phyloP scores from a whole-genome alignment of 2,329 filamentous ascomycete species.

The Mariannaea sp. region DNA sequence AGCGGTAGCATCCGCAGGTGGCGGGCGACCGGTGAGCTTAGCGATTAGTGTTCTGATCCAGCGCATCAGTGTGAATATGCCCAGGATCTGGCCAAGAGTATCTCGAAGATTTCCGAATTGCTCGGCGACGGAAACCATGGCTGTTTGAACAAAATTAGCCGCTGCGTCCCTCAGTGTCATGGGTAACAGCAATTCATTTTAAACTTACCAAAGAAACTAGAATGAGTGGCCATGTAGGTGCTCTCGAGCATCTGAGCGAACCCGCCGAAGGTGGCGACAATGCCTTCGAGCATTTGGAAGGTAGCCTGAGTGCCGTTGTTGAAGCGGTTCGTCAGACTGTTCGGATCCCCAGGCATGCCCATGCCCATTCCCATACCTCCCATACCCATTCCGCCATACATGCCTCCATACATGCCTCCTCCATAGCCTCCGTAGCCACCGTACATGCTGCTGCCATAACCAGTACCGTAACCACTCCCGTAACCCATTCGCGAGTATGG shows the following conservation, averaged over 20 bases:
- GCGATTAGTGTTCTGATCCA: conserved; percentile 93
- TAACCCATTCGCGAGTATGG: conserved; percentile 50
- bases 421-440: conserved; percentile 32
- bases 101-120: conserved; percentile 94
- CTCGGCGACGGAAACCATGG: conserved; percentile 97
- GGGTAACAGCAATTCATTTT: background rate
- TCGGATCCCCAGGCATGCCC: conserved; percentile 76
- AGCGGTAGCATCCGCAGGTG: conserved; percentile 82
- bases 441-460: conserved; percentile 50
- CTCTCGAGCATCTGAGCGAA: conserved; percentile 99
- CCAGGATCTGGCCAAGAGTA: conserved; percentile 89
- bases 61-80: conserved; percentile 93
- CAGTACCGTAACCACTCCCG: conserved; percentile 43
- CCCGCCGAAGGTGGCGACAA: conserved; percentile 94
- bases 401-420: conserved; percentile 48
- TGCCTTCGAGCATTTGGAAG: conserved; percentile 97
- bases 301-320: conserved; percentile 94
- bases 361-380: conserved; percentile 47
- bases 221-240: conserved; percentile 99
- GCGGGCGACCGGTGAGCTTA: conserved; percentile 89
- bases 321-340: conserved; percentile 94
- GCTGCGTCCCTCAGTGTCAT: background rate
- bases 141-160: conserved; percentile 52
- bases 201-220: conserved; percentile 89
- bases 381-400: conserved; percentile 50